phyloP scores from a whole-genome alignment of 106 monocot genomes.

The Allium fistulosum region DNA sequence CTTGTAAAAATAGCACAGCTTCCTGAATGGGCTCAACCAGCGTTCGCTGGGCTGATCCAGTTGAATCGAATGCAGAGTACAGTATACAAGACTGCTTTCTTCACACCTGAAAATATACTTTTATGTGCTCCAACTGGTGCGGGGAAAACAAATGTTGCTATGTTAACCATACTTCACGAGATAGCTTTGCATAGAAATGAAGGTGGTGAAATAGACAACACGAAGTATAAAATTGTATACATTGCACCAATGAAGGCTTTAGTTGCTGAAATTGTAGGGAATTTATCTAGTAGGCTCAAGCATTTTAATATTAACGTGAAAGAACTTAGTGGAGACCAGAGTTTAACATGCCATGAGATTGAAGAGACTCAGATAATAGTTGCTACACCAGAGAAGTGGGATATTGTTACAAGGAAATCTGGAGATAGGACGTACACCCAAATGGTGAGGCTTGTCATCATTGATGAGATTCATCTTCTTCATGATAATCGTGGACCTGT shows the following conservation, averaged over 20 bases:
- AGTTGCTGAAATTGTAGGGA: conserved; percentile 87
- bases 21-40: conserved; percentile 84
- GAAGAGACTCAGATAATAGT: conserved; percentile 99
- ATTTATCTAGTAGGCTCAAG: conserved; percentile 61
- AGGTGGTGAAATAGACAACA: conserved; percentile 68
- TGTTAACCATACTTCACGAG: conserved; percentile 89
- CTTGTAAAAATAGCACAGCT: conserved; percentile 67
- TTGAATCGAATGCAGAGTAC: conserved; percentile 90
- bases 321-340: conserved; percentile 93
- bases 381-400: conserved; percentile 96
- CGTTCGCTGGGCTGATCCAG: conserved; percentile 91
- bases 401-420: conserved; percentile 83
- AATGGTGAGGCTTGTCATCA: conserved; percentile 70
- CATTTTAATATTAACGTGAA: conserved; percentile 64
- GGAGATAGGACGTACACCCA: conserved; percentile 89
- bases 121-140: conserved; percentile 98
- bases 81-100: conserved; percentile 77
- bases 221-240: conserved; percentile 85
- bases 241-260: conserved; percentile 99
- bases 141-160: conserved; percentile 97
- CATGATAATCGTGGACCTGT: conserved; percentile 88
- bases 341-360: conserved; percentile 75
- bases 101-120: conserved; percentile 77
- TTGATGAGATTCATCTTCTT: conserved; percentile 94
- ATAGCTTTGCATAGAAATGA: conserved; percentile 73